Evolutionary conservation across 176 grass and related monocot genomes (phyloP), one percentile per base, ranked within the genome.

Genomic region (Pontederia paniculata): DNA sequence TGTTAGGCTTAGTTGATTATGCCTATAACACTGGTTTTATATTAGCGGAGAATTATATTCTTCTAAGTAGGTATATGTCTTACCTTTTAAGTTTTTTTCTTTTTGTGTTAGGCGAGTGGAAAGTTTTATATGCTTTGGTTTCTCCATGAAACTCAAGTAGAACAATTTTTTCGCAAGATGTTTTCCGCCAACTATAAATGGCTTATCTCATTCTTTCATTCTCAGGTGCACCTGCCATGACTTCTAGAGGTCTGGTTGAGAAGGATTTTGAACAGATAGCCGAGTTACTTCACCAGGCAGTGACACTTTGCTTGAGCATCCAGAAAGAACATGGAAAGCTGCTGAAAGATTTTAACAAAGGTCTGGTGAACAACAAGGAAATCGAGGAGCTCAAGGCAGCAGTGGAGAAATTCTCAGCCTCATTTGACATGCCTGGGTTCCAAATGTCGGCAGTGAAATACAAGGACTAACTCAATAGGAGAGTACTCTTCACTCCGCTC

Each of bases 201-300:
- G 1, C 15, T 8, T 12, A 48, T 14, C 2, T 37, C 1, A 17
- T 53, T 67, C 22, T 60, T 60, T 42, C 18, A 18, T 71, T 71
- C 63, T 44, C 63, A 97, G 91, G 91, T 57, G 6, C 91, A 21
- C 91, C 83, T 9, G 91, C 91, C 2, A 97, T 90, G 91, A 90
- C 91, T 9, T 96, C 90, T 0, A 77, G 85, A 56, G 90, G 90
- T 58, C 48, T 96, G 43, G 66, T 86, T 6, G 82, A 96, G 75
- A 95, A 95, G 77, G 90, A 89, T 58, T 96, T 96, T 1, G 85
- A 83, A 82, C 90, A 87, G 80, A 96, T 96, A 0, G 85, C 73
- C 0, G 85, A 95, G 84, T 95, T 89, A 81, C 89, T 95, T 62
- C 84, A 95, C 81, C 89, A 78, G 70, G 81, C 89, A 0, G 89